Conservation (phyloP, 2,329 filamentous ascomycete genomes). For the Ustulina deusta region DNA sequence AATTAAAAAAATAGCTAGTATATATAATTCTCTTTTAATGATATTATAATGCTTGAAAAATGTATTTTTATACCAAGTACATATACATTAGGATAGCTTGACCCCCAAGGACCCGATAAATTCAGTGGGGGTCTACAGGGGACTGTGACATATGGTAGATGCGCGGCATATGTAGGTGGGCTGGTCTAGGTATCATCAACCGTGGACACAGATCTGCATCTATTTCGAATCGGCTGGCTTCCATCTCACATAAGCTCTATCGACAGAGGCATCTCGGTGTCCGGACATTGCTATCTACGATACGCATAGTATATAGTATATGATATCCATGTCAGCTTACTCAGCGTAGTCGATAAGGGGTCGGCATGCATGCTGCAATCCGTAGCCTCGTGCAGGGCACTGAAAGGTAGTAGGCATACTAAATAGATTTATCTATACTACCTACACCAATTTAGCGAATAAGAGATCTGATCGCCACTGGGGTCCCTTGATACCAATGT, state of each 20-base stretch:
- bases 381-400: neutral
- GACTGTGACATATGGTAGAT: too few species aligned
- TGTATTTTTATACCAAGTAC: too few species aligned
- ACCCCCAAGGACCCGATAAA: too few species aligned
- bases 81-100: too few species aligned
- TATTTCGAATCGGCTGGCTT: neutral
- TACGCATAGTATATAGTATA: neutral
- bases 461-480: constrained; percentile 4
- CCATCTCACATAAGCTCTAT: neutral
- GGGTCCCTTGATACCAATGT: neutral
- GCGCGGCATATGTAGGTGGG: neutral
- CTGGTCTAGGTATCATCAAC: too few species aligned
- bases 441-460: neutral
- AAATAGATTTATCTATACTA: neutral
- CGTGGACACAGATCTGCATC: neutral
- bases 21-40: too few species aligned
- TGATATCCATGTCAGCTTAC: neutral
- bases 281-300: neutral
- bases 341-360: neutral
- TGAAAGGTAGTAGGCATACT: neutral
- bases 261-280: neutral
- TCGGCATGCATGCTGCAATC: neutral
- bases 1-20: too few species aligned
- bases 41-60: too few species aligned
- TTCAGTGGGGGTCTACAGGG: too few species aligned